Conservation (phyloP, 2,329 filamentous ascomycete genomes). For the Helicocarpus griseus region DNA sequence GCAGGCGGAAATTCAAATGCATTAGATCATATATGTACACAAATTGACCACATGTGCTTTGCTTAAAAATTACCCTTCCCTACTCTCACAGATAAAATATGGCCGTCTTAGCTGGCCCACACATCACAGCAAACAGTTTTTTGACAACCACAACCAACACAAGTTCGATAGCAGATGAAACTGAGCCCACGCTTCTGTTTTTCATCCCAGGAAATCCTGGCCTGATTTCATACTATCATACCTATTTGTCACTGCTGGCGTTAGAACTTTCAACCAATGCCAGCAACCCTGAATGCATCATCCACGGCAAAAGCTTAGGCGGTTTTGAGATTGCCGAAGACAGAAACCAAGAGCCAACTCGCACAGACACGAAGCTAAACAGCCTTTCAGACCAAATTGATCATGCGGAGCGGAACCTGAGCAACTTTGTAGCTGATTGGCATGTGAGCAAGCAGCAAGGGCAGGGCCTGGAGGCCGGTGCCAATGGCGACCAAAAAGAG, state of each 20-base stretch:
- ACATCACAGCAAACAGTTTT: slow-evolving; percentile 3
- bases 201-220: slow-evolving; percentile 44
- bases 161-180: slow-evolving; percentile 9
- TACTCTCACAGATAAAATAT: not conserved
- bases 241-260: slow-evolving; percentile 31
- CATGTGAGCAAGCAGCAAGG: slow-evolving; percentile 1
- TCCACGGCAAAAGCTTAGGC: slow-evolving; percentile 27
- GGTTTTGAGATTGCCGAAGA: slow-evolving; percentile 23
- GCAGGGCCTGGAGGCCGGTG: not conserved
- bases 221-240: slow-evolving; percentile 40
- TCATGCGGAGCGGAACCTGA: slow-evolving; percentile 36
- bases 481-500: not conserved
- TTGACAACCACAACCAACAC: not conserved
- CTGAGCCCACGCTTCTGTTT: slow-evolving; percentile 29
- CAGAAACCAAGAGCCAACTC: not conserved
- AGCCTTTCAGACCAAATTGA: slow-evolving; percentile 43
- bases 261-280: slow-evolving; percentile 11
- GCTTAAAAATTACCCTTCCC: too few species aligned
- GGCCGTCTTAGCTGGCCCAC: not conserved
- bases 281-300: slow-evolving; percentile 5
- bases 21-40: too few species aligned
- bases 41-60: too few species aligned
- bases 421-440: slow-evolving; percentile 24
- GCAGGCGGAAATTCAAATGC: too few species aligned
- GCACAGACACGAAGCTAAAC: slow-evolving; percentile 15